A percentile compares a stretch with the other conserved stretches of the same genome.
phyloP scores from a whole-genome alignment of 139 green algal genomes.

The Chlamydomonas applanata region DNA sequence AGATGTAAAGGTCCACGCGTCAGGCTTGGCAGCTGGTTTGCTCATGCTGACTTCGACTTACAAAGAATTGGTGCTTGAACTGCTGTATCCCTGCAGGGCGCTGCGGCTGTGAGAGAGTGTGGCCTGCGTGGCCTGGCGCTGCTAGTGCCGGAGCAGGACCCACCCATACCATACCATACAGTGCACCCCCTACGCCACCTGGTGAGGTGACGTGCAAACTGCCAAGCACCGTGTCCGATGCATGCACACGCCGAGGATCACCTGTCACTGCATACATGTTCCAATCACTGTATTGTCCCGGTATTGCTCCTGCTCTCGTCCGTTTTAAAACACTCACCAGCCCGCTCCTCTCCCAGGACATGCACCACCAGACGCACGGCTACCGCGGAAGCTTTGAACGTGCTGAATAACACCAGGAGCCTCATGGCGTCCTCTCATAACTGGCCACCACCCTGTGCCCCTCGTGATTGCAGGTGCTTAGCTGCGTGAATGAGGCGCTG shows the following conservation, averaged over 20 bases:
- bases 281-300: neutral
- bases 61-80: too few relatives aligned
- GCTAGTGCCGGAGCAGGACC: conserved; percentile 7
- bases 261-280: too few relatives aligned
- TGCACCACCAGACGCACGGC: too few relatives aligned
- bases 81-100: neutral
- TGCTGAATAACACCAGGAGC: too few relatives aligned
- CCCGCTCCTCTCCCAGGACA: too few relatives aligned
- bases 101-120: conserved; percentile 16
- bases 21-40: neutral
- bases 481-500: conserved; percentile 4
- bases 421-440: too few relatives aligned
- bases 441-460: too few relatives aligned
- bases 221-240: too few relatives aligned
- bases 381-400: too few relatives aligned
- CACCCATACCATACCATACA: conserved; percentile 22
- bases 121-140: conserved; percentile 14
- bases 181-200: conserved; percentile 20
- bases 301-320: neutral
- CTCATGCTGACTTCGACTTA: too few relatives aligned
- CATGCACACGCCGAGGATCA: too few relatives aligned
- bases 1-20: neutral
- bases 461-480: conserved; percentile 26
- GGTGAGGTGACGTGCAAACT: conserved; percentile 18
- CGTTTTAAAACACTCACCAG: too few relatives aligned